A percentile compares a stretch with the other conserved stretches of the same genome.
Evolutionary conservation across 306 rosid genomes (phyloP).

Genomic region (Pyrus bretschneideri): DNA sequence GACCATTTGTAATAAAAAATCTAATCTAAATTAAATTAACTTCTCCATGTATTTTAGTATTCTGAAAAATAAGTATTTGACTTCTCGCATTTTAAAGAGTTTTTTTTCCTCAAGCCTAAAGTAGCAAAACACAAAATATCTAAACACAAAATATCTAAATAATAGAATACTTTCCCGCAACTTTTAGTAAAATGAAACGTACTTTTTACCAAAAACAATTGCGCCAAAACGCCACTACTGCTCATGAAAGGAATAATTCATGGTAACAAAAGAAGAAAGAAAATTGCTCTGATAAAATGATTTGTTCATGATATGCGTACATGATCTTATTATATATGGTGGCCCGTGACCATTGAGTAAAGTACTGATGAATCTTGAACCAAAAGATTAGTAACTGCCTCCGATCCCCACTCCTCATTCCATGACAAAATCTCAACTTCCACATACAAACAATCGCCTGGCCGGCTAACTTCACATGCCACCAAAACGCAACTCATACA

Average conservation of each 20-base stretch:
- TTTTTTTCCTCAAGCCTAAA: too few species aligned
- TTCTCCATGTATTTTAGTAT: too few species aligned
- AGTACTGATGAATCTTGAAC: neutral
- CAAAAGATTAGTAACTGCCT: constrained; percentile 2
- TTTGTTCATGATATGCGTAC: constrained; percentile 13
- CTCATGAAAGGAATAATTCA: neutral
- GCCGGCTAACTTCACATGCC: constrained; percentile 55
- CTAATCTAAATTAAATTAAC: too few species aligned
- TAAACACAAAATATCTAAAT: too few species aligned
- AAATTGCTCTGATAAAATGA: constrained; percentile 2
- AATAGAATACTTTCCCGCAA: too few species aligned
- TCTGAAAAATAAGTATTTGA: too few species aligned
- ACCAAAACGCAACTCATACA: constrained; percentile 21
- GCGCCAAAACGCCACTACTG: neutral
- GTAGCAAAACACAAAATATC: too few species aligned
- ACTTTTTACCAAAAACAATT: neutral
- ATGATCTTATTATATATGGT: neutral
- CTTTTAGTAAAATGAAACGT: too few species aligned
- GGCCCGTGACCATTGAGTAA: constrained; percentile 28
- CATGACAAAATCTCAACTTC: constrained; percentile 44
- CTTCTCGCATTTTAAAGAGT: too few species aligned
- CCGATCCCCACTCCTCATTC: constrained; percentile 18
- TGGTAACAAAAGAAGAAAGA: neutral
- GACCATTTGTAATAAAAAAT: too few species aligned
- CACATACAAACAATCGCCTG: constrained; percentile 24